phyloP scores from a whole-genome alignment of 179 eudicot species.

The Corrigiola litoralis region DNA sequence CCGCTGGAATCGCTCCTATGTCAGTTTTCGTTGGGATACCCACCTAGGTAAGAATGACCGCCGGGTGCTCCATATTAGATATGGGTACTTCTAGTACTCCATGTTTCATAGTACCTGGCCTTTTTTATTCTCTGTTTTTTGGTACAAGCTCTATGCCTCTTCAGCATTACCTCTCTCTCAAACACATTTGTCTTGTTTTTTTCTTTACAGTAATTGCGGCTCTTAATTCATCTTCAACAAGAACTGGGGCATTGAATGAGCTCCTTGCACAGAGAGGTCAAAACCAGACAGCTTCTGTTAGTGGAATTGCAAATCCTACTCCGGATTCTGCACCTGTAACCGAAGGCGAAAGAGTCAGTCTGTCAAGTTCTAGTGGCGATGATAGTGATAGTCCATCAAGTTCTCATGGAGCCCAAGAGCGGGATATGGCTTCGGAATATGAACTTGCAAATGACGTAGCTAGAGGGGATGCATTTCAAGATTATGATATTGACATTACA shows the following conservation, averaged over 20 bases:
- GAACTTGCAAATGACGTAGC: constrained; percentile 52
- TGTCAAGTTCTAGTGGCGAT: constrained; percentile 18
- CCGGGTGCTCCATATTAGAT: too few species aligned
- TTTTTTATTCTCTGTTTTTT: background rate
- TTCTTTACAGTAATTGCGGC: constrained; percentile 42
- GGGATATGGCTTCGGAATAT: constrained; percentile 79
- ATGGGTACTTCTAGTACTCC: too few species aligned
- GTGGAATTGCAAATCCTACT: background rate
- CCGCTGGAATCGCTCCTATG: too few species aligned
- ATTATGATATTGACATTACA: constrained; percentile 81
- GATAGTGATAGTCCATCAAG: constrained; percentile 34
- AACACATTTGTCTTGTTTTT: background rate
- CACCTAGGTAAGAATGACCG: too few species aligned
- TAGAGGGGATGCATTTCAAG: constrained; percentile 60
- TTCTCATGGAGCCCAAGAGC: constrained; percentile 27
- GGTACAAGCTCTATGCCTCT: background rate
- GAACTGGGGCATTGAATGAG: constrained; percentile 43
- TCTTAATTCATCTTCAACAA: constrained; percentile 36
- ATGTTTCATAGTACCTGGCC: too few species aligned
- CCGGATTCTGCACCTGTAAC: background rate
- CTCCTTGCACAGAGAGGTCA: constrained; percentile 33
- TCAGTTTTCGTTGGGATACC: too few species aligned
- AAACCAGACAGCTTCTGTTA: constrained; percentile 6
- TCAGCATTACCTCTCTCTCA: background rate
- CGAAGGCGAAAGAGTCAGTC: constrained; percentile 16